Base-by-base conservation (phyloP, 2,329 filamentous ascomycete species). In the Colletotrichum musae region DNA sequence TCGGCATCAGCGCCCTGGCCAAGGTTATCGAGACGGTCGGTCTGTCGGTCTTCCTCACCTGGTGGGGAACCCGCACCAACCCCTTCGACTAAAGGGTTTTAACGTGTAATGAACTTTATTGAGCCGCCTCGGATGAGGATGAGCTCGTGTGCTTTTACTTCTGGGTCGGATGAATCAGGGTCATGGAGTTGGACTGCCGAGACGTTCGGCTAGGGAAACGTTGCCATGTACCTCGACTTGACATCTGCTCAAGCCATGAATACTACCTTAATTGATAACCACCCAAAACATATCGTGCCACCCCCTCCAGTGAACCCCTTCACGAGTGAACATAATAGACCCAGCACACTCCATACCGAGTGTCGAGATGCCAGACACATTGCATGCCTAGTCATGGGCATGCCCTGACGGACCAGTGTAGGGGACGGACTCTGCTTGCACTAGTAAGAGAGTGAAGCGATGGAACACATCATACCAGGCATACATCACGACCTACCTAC, bases 61-160 rank as follows among this genome's bases (percentile, higher is more conserved):
- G 94, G 93, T 98, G 95, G 95, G 95, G 95, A 78, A 98, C 95
- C 78, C 92, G 93, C 80, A 96, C 94, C 84, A 95, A 94, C 86
- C 94, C 94, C 70, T 97, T 97, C 82, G 90, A 94, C 79, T 95
- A 92, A 87, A 78, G 64, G 76, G 72, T 70, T 48, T 56, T 45
- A 51, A 62, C 57, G 63, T 59, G 16, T 56, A 47, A 60, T 48
- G 36, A 71, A 51, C n/a, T 52, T 36, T 5, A 48, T 56, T 24
- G 48, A 61, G 57, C 50, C 12, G 15, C 21, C n/a, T 43, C 6
- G 24, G 21, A 39, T 24, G 18, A 51, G 6, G 47, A 24, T 41
- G 26, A 32, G 24, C 48, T 48, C n/a, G 21, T 72, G 69, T 72
- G 64, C 53, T 72, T 60, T 56, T 72, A 71, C 26, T 50, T 9